Evolutionary conservation across 805 yeast species (phyloP).

Genomic region (Saccharomycopsis vini): DNA sequence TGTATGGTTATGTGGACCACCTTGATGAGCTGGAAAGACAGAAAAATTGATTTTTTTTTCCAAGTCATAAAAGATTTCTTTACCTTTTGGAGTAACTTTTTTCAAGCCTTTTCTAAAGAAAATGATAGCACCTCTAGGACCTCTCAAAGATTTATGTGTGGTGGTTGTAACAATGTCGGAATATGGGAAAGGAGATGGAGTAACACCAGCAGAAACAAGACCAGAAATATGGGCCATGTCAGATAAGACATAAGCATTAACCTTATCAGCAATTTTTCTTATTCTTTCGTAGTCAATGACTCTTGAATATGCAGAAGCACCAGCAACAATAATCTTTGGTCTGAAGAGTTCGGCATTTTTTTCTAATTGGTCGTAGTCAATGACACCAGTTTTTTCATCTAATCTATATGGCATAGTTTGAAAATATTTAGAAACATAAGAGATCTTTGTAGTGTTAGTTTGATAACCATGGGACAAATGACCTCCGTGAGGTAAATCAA

Average conservation of each 20-base stretch:
- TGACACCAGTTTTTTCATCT: constrained; percentile 82
- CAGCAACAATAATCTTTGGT: constrained; percentile 95
- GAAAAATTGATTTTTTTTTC: constrained; percentile 95
- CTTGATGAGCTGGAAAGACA: constrained; percentile 99
- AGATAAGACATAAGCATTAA: constrained; percentile 90
- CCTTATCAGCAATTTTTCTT: constrained; percentile 93
- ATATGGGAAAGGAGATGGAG: constrained; percentile 92
- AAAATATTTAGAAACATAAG: constrained; percentile 92
- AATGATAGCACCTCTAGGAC: constrained; percentile 99
- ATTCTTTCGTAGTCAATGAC: constrained; percentile 93
- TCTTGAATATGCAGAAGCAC: constrained; percentile 97
- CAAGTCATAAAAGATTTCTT: constrained; percentile 82
- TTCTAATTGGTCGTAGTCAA: constrained; percentile 93
- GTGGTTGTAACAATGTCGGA: constrained; percentile 98
- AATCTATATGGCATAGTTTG: constrained; percentile 99
- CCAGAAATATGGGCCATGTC: constrained; percentile 99
- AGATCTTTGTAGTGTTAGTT: constrained; percentile 81
- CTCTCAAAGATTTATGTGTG: constrained; percentile 96
- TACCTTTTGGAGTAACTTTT: constrained; percentile 80
- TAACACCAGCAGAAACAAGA: constrained; percentile 89
- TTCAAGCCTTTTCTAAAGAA: constrained; percentile 95
- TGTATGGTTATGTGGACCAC: constrained; percentile 99
- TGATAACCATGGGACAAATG: constrained; percentile 98
- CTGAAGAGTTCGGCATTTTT: constrained; percentile 85
- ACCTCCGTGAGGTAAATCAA: constrained; percentile 98